These are phyloP conservation scores for Trichosporon faecale DNA, from an alignment of 1,284 basidiomycete genomes.

Conservation along the genomic window DNA sequence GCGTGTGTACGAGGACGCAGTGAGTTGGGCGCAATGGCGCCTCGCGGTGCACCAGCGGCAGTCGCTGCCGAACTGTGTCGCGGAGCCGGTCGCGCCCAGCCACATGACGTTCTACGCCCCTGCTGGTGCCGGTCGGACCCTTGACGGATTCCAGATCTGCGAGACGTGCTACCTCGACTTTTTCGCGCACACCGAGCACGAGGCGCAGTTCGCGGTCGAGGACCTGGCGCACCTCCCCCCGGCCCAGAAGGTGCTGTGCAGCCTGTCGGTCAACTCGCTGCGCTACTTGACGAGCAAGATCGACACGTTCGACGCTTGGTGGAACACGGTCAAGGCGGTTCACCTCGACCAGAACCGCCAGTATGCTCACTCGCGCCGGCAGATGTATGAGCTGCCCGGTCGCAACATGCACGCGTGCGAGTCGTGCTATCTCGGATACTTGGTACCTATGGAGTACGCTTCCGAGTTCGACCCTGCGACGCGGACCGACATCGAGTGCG, in stretches of 20 bases:
- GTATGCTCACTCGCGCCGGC: not conserved
- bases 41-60: slow-evolving; percentile 2
- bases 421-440: not conserved
- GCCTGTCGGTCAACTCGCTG: slow-evolving; percentile 2
- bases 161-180: slow-evolving; percentile 2
- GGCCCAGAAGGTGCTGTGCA: not conserved
- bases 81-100: not conserved
- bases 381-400: not conserved
- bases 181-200: not conserved
- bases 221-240: not conserved
- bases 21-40: not conserved
- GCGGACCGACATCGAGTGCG: not conserved
- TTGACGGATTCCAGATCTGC: slow-evolving; percentile 4
- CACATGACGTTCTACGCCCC: not conserved
- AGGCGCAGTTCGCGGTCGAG: not conserved
- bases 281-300: slow-evolving; percentile 2
- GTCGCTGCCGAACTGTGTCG: not conserved
- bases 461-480: not conserved
- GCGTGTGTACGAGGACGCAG: not conserved
- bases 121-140: not conserved
- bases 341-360: not conserved
- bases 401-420: not conserved
- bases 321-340: not conserved
- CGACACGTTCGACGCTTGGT: not conserved
- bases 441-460: not conserved